Evolutionary conservation across 1,284 basidiomycete species (phyloP).

Genomic region (Coriolopsis trogii): DNA sequence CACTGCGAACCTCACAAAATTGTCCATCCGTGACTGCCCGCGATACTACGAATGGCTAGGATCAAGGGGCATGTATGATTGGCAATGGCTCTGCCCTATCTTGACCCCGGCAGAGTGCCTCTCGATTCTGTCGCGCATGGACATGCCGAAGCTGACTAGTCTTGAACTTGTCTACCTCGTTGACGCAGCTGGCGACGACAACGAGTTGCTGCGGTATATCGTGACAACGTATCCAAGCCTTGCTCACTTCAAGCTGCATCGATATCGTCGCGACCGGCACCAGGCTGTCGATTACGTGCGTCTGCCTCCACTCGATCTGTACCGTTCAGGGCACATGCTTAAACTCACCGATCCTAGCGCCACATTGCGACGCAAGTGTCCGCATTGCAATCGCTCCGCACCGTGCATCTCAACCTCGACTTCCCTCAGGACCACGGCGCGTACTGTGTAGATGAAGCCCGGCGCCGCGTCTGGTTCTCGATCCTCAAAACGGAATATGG

Average conservation of each 20-base stretch:
- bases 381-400: neutral
- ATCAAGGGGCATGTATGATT: too few species aligned
- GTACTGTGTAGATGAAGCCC: neutral
- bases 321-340: too few species aligned
- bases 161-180: constrained; percentile 19
- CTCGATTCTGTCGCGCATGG: neutral
- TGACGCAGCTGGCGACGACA: neutral
- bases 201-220: neutral
- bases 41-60: neutral
- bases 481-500: neutral
- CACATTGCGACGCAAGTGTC: neutral
- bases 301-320: too few species aligned
- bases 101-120: neutral
- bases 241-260: too few species aligned
- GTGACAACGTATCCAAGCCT: too few species aligned
- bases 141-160: neutral
- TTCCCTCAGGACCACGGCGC: neutral
- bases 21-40: constrained; percentile 1
- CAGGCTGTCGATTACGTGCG: too few species aligned
- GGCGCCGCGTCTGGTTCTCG: neutral
- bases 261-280: too few species aligned
- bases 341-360: neutral
- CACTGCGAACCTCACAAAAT: neutral
- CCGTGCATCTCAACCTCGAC: constrained; percentile 5
- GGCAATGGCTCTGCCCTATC: neutral